These are phyloP conservation scores for Breynia disticha DNA, from an alignment of 441 rosid genomes.

Conservation along the genomic window DNA sequence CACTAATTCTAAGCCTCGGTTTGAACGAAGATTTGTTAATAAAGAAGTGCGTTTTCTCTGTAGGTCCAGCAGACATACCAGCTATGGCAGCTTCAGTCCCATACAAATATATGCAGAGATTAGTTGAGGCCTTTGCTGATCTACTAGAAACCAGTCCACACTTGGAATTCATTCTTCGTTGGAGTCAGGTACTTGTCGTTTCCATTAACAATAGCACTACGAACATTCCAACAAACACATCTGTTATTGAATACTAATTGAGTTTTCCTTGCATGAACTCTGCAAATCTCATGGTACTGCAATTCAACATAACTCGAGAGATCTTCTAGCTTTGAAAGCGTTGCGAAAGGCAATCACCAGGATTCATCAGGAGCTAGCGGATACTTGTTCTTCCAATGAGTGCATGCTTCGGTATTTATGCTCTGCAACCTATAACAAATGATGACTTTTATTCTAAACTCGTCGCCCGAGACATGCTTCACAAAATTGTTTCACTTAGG, in stretches of 20 bases:
- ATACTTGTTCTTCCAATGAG: constrained; percentile 85
- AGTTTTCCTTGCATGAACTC: constrained; percentile 42
- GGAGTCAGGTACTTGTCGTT: constrained; percentile 75
- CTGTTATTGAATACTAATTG: background rate
- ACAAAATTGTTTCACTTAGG: too few species aligned
- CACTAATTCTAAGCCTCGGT: constrained; percentile 78
- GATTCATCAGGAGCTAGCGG: constrained; percentile 86
- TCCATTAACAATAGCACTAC: background rate
- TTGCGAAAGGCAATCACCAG: constrained; percentile 80
- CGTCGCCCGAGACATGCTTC: too few species aligned
- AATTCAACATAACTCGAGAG: constrained; percentile 73
- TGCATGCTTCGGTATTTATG: constrained; percentile 79
- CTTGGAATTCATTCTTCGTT: constrained; percentile 72
- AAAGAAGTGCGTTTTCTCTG: constrained; percentile 69
- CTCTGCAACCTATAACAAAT: constrained; percentile 31
- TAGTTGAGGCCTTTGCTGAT: constrained; percentile 71
- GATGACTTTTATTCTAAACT: too few species aligned
- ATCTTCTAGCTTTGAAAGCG: constrained; percentile 60
- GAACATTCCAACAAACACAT: background rate
- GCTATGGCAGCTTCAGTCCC: constrained; percentile 63
- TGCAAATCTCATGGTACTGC: constrained; percentile 74
- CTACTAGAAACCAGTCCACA: constrained; percentile 90
- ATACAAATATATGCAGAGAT: constrained; percentile 64
- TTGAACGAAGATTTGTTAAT: constrained; percentile 75
- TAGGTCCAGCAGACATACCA: constrained; percentile 52